Percentiles rank a stretch among this genome's conserved stretches.
Conservation (phyloP, 768 basidiomycete species). For the Collybia nuda region DNA sequence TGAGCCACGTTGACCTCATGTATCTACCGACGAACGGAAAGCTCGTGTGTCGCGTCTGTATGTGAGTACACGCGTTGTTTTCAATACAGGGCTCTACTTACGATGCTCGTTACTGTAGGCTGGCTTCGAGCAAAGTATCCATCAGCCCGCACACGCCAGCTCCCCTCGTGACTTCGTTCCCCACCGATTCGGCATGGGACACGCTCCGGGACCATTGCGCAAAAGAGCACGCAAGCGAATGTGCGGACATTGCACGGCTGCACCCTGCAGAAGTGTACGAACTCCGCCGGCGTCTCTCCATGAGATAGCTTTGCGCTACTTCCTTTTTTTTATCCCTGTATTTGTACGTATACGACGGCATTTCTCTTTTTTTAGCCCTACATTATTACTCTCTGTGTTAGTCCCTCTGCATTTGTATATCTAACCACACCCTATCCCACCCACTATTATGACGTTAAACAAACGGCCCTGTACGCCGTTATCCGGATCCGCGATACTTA, state of each 20-base stretch:
- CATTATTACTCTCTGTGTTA: too few species aligned
- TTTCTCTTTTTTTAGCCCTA: too few species aligned
- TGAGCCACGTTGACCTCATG: conserved; percentile 37
- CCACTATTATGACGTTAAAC: too few species aligned
- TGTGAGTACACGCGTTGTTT: conserved; percentile 21
- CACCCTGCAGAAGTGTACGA: conserved; percentile 32
- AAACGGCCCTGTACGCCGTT: too few species aligned
- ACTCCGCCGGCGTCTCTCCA: conserved; percentile 26
- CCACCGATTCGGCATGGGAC: conserved; percentile 31
- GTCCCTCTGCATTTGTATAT: too few species aligned
- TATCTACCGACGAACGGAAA: conserved; percentile 26
- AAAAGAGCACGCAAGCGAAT: conserved; percentile 30
- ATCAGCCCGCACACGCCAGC: neutral
- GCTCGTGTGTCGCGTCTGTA: conserved; percentile 37
- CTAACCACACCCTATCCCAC: too few species aligned
- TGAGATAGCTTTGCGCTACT: neutral
- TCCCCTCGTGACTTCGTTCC: conserved; percentile 21
- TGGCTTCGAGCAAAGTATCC: conserved; percentile 1
- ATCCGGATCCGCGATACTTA: too few species aligned
- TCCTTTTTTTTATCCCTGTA: too few species aligned
- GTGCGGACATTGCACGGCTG: conserved; percentile 32
- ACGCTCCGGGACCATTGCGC: conserved; percentile 33
- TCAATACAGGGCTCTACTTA: neutral
- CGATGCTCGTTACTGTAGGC: neutral
- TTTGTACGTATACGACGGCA: too few species aligned